Evolutionary conservation across 257 asterid species (phyloP).

Genomic region (Salvia miltiorrhiza): DNA sequence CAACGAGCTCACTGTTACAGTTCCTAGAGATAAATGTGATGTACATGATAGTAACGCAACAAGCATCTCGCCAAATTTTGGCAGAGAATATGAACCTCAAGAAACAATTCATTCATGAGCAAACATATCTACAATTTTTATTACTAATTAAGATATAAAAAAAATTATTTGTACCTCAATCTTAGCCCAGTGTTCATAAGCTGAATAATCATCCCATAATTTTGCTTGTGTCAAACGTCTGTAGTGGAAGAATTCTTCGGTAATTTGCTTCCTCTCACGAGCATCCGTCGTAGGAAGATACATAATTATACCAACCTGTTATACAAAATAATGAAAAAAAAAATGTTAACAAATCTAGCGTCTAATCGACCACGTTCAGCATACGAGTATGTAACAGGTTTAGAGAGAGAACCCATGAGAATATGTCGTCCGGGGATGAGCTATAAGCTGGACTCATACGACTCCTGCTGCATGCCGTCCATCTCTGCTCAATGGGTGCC

Average conservation of each 20-base stretch:
- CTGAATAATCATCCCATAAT: conserved; percentile 80
- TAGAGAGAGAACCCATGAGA: conserved; percentile 94
- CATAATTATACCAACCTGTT: conserved; percentile 95
- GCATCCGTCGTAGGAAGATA: conserved; percentile 92
- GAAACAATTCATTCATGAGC: too few species aligned
- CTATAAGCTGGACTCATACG: conserved; percentile 95
- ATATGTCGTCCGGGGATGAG: conserved; percentile 63
- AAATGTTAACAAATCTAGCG: not conserved
- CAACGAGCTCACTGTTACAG: not conserved
- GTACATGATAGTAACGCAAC: not conserved
- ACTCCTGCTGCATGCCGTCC: conserved; percentile 88
- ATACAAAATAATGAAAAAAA: conserved; percentile 8
- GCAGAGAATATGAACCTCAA: not conserved
- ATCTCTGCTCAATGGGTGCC: conserved; percentile 98
- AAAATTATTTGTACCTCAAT: conserved; percentile 62
- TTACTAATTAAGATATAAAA: not conserved
- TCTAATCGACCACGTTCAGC: not conserved
- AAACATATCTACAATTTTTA: not conserved
- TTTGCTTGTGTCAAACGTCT: conserved; percentile 56
- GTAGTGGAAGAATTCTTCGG: conserved; percentile 90
- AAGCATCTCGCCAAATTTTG: not conserved
- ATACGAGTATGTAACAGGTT: not conserved
- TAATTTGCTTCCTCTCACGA: conserved; percentile 79
- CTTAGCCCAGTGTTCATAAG: conserved; percentile 98
- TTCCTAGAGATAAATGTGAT: not conserved